Conservation (phyloP, 2,329 filamentous ascomycete genomes). For the Volutella citrinella region DNA sequence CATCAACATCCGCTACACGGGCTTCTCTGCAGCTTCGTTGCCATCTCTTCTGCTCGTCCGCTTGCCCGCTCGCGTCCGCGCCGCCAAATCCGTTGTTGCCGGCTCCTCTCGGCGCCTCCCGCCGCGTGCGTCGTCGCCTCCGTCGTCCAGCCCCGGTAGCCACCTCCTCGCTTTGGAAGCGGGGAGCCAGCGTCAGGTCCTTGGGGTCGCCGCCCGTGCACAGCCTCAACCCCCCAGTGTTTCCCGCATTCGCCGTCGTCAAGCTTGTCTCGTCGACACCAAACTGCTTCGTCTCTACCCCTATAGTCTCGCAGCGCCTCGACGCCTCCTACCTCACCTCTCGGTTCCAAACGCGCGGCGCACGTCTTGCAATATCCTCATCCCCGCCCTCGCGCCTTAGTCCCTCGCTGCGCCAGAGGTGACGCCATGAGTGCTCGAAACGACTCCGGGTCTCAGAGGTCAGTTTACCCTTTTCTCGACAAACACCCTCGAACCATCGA, state of each 20-base stretch:
- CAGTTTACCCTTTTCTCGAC: conserved; percentile 19
- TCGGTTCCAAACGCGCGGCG: conserved; percentile 16
- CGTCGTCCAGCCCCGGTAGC: conserved; percentile 25
- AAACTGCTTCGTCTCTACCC: conserved; percentile 16
- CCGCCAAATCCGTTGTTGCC: too few species aligned
- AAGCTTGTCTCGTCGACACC: conserved; percentile 17
- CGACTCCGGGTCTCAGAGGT: conserved; percentile 36
- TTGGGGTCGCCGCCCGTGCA: conserved; percentile 27
- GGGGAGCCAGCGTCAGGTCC: conserved; percentile 26
- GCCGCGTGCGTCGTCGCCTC: conserved; percentile 12
- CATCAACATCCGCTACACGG: neutral
- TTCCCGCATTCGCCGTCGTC: conserved; percentile 19
- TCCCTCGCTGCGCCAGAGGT: conserved; percentile 26
- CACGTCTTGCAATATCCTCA: conserved; percentile 13
- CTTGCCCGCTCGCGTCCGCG: too few species aligned
- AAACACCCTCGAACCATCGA: conserved; percentile 16
- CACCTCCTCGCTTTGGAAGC: conserved; percentile 25
- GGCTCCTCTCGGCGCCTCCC: too few species aligned
- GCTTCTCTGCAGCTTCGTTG: too few species aligned
- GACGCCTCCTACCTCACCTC: conserved; percentile 14
- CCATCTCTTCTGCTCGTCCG: too few species aligned
- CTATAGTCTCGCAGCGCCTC: too few species aligned
- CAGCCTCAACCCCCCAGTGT: conserved; percentile 27
- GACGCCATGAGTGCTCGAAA: conserved; percentile 33
- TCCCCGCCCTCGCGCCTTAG: conserved; percentile 20